Evolutionary conservation across 805 yeast species (phyloP).

Genomic region (Yarrowia divulgata): DNA sequence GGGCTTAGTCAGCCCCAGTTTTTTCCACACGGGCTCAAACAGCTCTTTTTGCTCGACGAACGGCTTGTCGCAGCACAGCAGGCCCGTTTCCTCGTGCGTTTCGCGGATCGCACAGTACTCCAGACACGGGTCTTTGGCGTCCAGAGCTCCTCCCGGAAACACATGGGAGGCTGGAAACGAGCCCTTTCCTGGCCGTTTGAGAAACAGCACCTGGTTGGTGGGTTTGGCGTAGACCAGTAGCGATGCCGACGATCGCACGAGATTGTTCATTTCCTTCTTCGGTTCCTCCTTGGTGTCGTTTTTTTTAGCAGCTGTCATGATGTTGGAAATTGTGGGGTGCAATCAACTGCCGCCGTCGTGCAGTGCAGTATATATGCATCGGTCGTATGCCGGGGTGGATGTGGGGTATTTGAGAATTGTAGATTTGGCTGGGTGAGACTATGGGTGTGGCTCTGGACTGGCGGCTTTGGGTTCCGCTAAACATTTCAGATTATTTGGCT

Average conservation of each 20-base stretch:
- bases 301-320: conserved; percentile 19
- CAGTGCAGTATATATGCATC: conserved; percentile 30
- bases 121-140: conserved; percentile 44
- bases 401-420: neutral
- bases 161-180: conserved; percentile 47
- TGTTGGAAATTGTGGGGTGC: neutral
- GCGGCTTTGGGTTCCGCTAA: too few species aligned
- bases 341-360: neutral
- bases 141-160: conserved; percentile 50
- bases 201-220: conserved; percentile 44
- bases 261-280: conserved; percentile 23
- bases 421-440: neutral
- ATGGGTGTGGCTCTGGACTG: too few species aligned
- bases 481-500: conserved; percentile 1
- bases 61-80: conserved; percentile 39
- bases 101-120: conserved; percentile 49
- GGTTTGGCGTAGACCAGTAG: conserved; percentile 44
- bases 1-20: conserved; percentile 18
- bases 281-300: neutral
- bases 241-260: conserved; percentile 44
- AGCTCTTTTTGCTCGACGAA: conserved; percentile 39
- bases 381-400: conserved; percentile 13
- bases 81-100: conserved; percentile 50
- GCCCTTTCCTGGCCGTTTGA: conserved; percentile 47
- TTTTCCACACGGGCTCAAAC: conserved; percentile 42